These are phyloP conservation scores for Geranomyces variabilis DNA, from an alignment of 192 early-diverging fungal species.

Conservation along the genomic window DNA sequence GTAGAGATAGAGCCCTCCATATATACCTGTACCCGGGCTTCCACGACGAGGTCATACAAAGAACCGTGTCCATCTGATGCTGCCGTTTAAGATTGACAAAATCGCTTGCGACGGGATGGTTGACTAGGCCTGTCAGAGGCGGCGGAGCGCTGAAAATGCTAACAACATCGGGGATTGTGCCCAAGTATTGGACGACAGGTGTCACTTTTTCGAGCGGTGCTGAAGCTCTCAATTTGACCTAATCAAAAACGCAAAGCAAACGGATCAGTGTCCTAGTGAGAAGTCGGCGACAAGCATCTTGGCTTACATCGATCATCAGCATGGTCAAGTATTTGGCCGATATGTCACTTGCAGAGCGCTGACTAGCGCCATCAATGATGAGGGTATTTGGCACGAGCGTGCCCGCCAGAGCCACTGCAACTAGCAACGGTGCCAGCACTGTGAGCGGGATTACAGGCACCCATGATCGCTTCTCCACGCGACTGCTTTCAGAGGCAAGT, in stretches of 20 bases:
- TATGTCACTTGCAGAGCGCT: background rate
- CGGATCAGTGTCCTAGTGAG: background rate
- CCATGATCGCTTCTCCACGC: background rate
- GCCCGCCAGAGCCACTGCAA: background rate
- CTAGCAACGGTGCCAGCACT: background rate
- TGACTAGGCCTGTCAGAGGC: background rate
- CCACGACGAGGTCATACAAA: background rate
- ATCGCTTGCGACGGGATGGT: background rate
- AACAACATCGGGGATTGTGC: background rate
- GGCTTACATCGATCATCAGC: background rate
- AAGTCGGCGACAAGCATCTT: background rate
- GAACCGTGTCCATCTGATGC: background rate
- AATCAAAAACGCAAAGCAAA: background rate
- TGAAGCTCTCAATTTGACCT: background rate
- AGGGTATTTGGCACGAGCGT: background rate
- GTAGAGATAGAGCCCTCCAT: background rate
- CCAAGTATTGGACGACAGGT: background rate
- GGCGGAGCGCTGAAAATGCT: background rate
- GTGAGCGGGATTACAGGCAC: background rate
- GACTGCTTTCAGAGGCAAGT: no score
- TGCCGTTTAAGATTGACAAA: background rate
- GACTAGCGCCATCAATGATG: background rate
- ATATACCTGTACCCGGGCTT: slow-evolving; percentile 3
- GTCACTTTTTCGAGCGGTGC: background rate
- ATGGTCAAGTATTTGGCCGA: background rate